Evolutionary conservation across 306 rosid species (phyloP).

Genomic region (cucumber (Cucumis sativus)): DNA sequence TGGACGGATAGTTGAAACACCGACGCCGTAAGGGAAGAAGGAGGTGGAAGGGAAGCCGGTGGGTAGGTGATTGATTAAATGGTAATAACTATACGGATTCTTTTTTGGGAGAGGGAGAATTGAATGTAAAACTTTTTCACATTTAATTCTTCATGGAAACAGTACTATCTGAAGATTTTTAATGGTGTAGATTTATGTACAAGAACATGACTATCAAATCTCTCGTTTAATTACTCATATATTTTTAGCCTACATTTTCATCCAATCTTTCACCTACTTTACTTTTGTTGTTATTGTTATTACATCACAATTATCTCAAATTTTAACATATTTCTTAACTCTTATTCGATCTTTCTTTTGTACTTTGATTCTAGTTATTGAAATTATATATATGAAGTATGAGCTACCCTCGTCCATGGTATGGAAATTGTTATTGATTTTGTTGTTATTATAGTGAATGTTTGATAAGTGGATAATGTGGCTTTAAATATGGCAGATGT

Average conservation of each 20-base stretch:
- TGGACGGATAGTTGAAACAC: constrained; percentile 11
- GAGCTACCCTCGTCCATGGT: too few species aligned
- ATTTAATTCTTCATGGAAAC: constrained; percentile 4
- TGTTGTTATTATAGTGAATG: too few species aligned
- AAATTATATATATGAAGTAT: too few species aligned
- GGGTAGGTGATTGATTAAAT: neutral
- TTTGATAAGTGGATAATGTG: neutral
- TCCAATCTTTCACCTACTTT: neutral
- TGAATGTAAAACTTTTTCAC: neutral
- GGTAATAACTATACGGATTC: neutral
- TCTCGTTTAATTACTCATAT: neutral
- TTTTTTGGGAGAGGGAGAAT: neutral
- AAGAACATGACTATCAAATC: neutral
- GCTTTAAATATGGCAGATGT: neutral
- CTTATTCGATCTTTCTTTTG: too few species aligned
- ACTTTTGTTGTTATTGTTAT: too few species aligned
- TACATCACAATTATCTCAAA: too few species aligned
- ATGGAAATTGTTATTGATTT: neutral
- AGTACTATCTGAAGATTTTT: constrained; percentile 10
- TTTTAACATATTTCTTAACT: too few species aligned
- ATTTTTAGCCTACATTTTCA: neutral
- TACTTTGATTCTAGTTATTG: too few species aligned
- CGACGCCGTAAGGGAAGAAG: neutral
- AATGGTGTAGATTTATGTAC: neutral
- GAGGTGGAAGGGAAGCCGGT: neutral